A percentile compares a stretch with the other conserved stretches of the same genome.
These are phyloP conservation scores for Saccharomyces pastorianus DNA, from an alignment of 1,139 yeast species.

Conservation along the genomic window DNA sequence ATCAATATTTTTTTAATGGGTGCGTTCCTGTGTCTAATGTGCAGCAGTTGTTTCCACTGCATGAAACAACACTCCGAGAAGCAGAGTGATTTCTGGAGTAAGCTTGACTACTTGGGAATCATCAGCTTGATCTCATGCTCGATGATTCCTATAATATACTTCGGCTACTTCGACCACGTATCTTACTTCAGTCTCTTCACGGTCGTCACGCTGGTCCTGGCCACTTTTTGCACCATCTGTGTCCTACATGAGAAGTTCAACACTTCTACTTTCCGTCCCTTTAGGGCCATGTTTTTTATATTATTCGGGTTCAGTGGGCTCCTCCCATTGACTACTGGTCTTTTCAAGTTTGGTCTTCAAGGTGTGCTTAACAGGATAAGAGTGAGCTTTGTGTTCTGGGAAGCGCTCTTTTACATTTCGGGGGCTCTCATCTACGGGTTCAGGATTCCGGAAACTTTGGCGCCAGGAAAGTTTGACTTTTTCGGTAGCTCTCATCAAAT, in stretches of 20 bases:
- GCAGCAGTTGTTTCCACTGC: conserved; percentile 74
- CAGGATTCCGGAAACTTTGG: conserved; percentile 67
- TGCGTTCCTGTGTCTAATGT: conserved; percentile 51
- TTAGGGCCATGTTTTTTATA: conserved; percentile 72
- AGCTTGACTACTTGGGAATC: conserved; percentile 81
- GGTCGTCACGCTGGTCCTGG: conserved; percentile 46
- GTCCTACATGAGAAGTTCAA: conserved; percentile 64
- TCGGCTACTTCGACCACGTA: conserved; percentile 54
- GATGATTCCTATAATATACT: conserved; percentile 60
- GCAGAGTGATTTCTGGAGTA: conserved; percentile 54
- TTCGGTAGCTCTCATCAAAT: conserved; percentile 84
- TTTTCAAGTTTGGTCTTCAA: conserved; percentile 37
- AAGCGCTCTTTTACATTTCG: conserved; percentile 61
- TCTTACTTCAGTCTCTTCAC: conserved; percentile 40
- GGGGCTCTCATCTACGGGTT: conserved; percentile 79
- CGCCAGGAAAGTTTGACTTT: conserved; percentile 62
- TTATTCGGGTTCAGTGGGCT: conserved; percentile 72
- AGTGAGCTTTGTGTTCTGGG: conserved; percentile 51
- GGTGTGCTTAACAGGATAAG: conserved; percentile 48
- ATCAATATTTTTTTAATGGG: conserved; percentile 44
- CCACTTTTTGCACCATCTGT: conserved; percentile 52
- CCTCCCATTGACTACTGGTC: conserved; percentile 58
- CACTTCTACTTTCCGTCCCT: conserved; percentile 59
- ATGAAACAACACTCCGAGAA: conserved; percentile 65
- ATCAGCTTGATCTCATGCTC: conserved; percentile 72